Evolutionary conservation across 495 filamentous ascomycete genomes (phyloP).

Genomic region (Xylaria nigripes): DNA sequence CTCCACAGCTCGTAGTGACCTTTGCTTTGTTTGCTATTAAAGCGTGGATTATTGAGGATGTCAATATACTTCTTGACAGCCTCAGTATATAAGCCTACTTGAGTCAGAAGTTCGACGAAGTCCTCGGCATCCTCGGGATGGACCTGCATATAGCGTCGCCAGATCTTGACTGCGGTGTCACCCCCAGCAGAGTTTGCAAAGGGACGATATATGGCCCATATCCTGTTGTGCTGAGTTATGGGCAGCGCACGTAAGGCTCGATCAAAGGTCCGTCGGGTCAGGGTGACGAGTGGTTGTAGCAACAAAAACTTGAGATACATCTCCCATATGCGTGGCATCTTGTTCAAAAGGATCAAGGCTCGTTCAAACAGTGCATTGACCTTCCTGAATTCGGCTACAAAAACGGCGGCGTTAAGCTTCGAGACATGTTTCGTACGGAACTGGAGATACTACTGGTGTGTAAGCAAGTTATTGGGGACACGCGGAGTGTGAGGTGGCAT

Average conservation of each 20-base stretch:
- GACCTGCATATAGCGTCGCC: conserved; percentile 95
- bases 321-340: conserved; percentile 98
- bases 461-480: conserved; percentile 19
- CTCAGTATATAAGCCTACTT: conserved; percentile 79
- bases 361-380: conserved; percentile 95
- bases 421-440: conserved; percentile 76
- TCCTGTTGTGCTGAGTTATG: conserved; percentile 91
- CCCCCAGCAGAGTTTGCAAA: conserved; percentile 93
- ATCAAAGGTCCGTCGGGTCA: conserved; percentile 86
- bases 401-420: conserved; percentile 74
- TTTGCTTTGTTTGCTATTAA: conserved; percentile 87
- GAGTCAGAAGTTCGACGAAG: conserved; percentile 79
- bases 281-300: conserved; percentile 85
- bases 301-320: conserved; percentile 92
- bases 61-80: conserved; percentile 91
- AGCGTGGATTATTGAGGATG: conserved; percentile 84
- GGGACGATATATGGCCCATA: conserved; percentile 86
- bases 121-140: conserved; percentile 95
- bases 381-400: conserved; percentile 76
- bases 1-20: conserved; percentile 96
- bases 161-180: conserved; percentile 84
- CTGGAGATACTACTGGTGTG: conserved; percentile 62
- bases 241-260: conserved; percentile 89
- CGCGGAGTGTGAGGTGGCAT: not conserved
- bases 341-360: conserved; percentile 89